Base-by-base conservation (phyloP, 345 rosid species). In the Ailanthus altissimus region DNA sequence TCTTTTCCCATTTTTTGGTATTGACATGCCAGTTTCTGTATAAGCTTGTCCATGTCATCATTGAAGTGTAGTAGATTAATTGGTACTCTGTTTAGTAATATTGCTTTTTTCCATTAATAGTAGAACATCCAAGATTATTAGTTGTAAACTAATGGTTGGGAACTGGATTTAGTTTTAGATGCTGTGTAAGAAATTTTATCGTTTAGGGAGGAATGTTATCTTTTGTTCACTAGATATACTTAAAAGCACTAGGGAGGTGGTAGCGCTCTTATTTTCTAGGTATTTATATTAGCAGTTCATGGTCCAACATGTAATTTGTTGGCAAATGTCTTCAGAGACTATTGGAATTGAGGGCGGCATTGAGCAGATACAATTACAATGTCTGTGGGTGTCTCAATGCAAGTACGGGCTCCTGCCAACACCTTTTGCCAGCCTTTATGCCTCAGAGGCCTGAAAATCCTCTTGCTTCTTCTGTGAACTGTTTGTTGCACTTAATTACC, bases 81-180 rank as follows among this genome's bases (percentile, higher is more conserved):
- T 71, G 9, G 20, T 58, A 43, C 13, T 77, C 80, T 68, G 68
- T 64, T 32, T 75, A 62, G 68, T 60, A 49, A 12, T 62, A 42
- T 26, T 18, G 6, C 8, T 47, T 75, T 65, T 43, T 63, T 69
- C 61, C 62, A 16, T 64, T 32, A 23, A 26, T 15, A 51, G 46
- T 49, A 38, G 63, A 53, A 25, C 65, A 9, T 71, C 50, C 26
- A 28, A 57, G 51, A 75, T 64, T 63, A 49, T 11, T 26, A 23
- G 77, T 38, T 70, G 75, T 58, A 54, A 60, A 43, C 26, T 40
- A 58, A 49, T 60, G 3, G 60, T 26, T 56, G 8, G 76, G 54
- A 82, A 49, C 70, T 26, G 25, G 36, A 61, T 58, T 68, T 70
- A 43, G 66, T 59, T 70, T 66, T 76, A 75, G 70, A 49, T 73